Base-by-base conservation (phyloP, 148 eudicot species). In the Cornus suecica region DNA sequence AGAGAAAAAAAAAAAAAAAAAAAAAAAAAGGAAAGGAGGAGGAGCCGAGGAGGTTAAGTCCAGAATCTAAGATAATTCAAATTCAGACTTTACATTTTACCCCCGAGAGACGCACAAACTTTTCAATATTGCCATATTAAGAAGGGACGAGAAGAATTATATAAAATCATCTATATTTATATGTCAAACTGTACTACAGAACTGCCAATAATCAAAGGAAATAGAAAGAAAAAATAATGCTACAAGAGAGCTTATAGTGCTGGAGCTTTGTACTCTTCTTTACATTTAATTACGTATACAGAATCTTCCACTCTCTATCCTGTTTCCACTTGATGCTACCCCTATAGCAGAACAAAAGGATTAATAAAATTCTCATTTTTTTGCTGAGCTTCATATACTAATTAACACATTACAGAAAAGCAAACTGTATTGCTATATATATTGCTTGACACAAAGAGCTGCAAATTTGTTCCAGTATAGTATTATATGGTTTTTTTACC, bases 401-500 rank as follows among this genome's bases (percentile, higher is more conserved):
- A 37, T 4, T 4, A 37, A 37, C 42, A 37, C 6, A 48, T 48
- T 2, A 56, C 22, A 5, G 22, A 56, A 56, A 58, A 20, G 62
- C 24, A 4, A 20, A 11, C 25, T 22, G 8, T 5, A 58, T 58
- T 6, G 24, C 62, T 22, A 7, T 20, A 18, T 58, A 58, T 58
- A 22, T 5, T 25, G 4, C 8, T 2, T 37, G 42, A 37, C 42
- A 37, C 54, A 48, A 16, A 48, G 20, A 2, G 54, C 8, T 0
- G 54, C 54, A 58, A 58, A 58, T 18, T 58, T 58, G 22, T 58
- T 58, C 8, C 5, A 58, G 4, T 58, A 48, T n/a, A 70, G 29
- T 62, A n/a, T 25, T 37, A 54, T 3, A 72, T 28, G 3, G 42
- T 15, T 20, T 58, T 45, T n/a, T 79, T 41, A 84, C 78, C 88